These are phyloP conservation scores for Cryphonectria carpinicola DNA, from an alignment of 2,329 filamentous ascomycete genomes.

Conservation along the genomic window DNA sequence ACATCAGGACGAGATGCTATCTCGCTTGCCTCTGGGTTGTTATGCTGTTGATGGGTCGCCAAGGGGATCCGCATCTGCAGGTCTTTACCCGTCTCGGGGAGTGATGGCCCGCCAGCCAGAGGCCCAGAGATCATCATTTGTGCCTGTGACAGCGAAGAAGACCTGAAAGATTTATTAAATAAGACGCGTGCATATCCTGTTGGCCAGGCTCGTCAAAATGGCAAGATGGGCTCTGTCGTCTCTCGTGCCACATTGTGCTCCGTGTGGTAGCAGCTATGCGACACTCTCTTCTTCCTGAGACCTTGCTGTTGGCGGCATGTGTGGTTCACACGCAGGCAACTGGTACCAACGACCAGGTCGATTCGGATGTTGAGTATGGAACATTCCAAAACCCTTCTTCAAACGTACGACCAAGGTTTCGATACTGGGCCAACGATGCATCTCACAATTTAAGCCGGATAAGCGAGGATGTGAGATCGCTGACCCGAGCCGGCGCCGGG, in stretches of 20 bases:
- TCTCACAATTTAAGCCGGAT: slow-evolving; percentile 14
- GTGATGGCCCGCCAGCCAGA: background rate
- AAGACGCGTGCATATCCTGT: background rate
- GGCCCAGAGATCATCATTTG: background rate
- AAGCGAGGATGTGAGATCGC: slow-evolving; percentile 19
- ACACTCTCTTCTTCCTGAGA: background rate
- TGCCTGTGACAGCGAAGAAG: background rate
- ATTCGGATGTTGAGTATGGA: slow-evolving; percentile 10
- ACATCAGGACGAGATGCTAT: background rate
- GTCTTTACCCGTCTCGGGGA: background rate
- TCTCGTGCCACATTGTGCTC: background rate
- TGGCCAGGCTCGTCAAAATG: background rate
- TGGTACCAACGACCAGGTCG: slow-evolving; percentile 3
- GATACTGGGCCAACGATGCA: slow-evolving; percentile 16
- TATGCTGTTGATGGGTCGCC: background rate
- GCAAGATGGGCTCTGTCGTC: background rate
- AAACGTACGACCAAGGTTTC: slow-evolving; percentile 12
- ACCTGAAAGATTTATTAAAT: background rate
- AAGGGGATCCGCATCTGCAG: background rate
- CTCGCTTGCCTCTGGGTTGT: background rate
- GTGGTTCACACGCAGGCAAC: background rate
- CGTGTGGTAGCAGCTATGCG: background rate
- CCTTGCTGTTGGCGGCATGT: background rate
- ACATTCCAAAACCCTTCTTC: slow-evolving; percentile 16
- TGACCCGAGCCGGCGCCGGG: slow-evolving; percentile 18